Base-by-base conservation (phyloP, 176 grass and related monocot species). In the Avena eriantha region DNA sequence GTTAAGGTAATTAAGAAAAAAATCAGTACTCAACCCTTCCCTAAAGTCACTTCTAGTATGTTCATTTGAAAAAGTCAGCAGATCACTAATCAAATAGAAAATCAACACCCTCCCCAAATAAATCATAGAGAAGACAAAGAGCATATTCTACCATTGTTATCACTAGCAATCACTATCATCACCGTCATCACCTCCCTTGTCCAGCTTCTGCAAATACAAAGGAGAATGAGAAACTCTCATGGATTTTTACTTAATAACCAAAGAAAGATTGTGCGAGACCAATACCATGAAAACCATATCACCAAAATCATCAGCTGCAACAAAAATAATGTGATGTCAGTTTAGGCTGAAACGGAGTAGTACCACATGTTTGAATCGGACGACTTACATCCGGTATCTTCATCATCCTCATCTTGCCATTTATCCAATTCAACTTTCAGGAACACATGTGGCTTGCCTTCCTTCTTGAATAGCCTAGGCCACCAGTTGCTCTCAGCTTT, bases 371-470 rank as follows among this genome's bases (percentile, higher is more conserved):
- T 56, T 57, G n/a, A 81, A 64, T 11, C 16, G 73, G 26, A 79
- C 19, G 50, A 51, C 88, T 87, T 72, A 98, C 97, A 35, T 81
- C 90, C 92, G n/a, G 79, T 33, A 4, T 92, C 93, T 39, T 92
- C 93, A 31, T 98, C 97, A 49, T 98, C 97, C 88, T 98, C 97
- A 69, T 98, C 90, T 41, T 94, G 83, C 97, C 97, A 98, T 88
- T 98, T 98, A 76, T 98, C 90, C 97, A 92, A 98, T 78, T 98
- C 94, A 65, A 96, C 97, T 85, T 93, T 98, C 64, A 96, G 76
- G 81, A 93, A 98, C 21, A 93, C 88, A 83, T 90, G 96, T 47
- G 90, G 43, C 60, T 84, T 92, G 78, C 90, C 94, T 63, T 85
- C 84, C 82, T 93, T 84, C 89, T 93, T 96, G 64, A 93, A 82